Conservation (phyloP, 495 filamentous ascomycete species). For the Lepraria neglecta region DNA sequence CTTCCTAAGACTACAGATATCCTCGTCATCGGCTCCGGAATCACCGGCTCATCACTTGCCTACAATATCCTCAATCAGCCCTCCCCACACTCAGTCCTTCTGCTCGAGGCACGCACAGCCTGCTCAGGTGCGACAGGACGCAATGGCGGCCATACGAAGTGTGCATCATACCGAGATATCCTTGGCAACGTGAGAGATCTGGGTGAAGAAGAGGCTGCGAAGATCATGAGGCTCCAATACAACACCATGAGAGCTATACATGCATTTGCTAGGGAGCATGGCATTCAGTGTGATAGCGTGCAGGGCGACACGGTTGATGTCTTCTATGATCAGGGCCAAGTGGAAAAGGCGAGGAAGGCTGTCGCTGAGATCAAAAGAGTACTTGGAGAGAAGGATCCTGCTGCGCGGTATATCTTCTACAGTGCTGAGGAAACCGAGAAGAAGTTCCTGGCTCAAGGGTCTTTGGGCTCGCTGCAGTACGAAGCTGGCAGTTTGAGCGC, state of each 20-base stretch:
- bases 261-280: conserved; percentile 44
- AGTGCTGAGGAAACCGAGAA: conserved; percentile 40
- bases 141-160: conserved; percentile 57
- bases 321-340: conserved; percentile 46
- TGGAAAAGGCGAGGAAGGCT: conserved; percentile 37
- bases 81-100: conserved; percentile 43
- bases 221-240: conserved; percentile 52
- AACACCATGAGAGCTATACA: conserved; percentile 52
- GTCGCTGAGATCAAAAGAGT: conserved; percentile 40
- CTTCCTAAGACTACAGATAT: conserved; percentile 47
- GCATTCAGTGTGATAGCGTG: conserved; percentile 46
- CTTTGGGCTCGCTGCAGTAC: conserved; percentile 51
- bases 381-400: conserved; percentile 39
- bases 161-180: conserved; percentile 54
- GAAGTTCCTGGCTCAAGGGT: conserved; percentile 39
- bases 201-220: conserved; percentile 41
- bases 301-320: conserved; percentile 53
- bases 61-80: conserved; percentile 46
- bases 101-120: conserved; percentile 74
- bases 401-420: conserved; percentile 43
- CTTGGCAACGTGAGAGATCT: conserved; percentile 36
- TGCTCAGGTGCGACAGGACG: conserved; percentile 78
- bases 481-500: conserved; percentile 57
- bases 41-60: conserved; percentile 57
- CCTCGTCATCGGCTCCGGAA: conserved; percentile 65